Evolutionary conservation across 495 filamentous ascomycete species (phyloP), one percentile per base, ranked within the genome.

Genomic region (Astrocystis sublimbata): DNA sequence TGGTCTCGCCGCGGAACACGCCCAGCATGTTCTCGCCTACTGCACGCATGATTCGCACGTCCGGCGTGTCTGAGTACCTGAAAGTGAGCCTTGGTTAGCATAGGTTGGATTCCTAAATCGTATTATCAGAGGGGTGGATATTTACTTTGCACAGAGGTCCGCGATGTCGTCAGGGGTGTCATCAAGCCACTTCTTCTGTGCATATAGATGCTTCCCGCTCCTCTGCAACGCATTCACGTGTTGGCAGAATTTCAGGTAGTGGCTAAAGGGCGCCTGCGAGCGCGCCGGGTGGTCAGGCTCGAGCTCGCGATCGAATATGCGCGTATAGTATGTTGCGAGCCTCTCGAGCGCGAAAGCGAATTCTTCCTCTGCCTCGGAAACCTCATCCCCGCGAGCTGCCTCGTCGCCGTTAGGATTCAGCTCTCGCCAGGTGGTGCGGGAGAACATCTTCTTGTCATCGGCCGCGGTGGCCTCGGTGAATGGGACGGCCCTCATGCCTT

Each of bases 11-110:
- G 0, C 71, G 63, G 17, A 81, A 50, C 2, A 78, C 54, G 15
- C 58, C 24, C 1, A 66, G 31, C 4, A 83, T 55, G 28, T 66
- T 75, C 30, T 79, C 68, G 3, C 81, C 71, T 12, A 73, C 66
- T 6, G 63, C 54, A 4, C 43, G 42, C 41, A 65, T 49, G n/a
- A 66, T 33, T 21, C 52, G 9, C 9, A 64, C 24, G 21, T 65
- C 66, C 4, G 52, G 57, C 2, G n/a, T 45, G 2, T 45, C 42
- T 9, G 42, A 24, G 42, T 21, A 57, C 19, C 71, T 63, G 42
- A 21, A 21, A 5, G 23, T 45, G 4, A 45, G n/a, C 23, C n/a
- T 4, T 24, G n/a, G 15, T 21, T 6, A 19, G n/a, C 17, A 23
- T 21, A 19, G 23, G 36, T 12, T 13, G n/a, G n/a, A n/a, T n/a